Percentiles rank a stretch among this genome's conserved stretches.
Conservation (phyloP, 1,284 basidiomycete genomes). For the Puccinia horiana region DNA sequence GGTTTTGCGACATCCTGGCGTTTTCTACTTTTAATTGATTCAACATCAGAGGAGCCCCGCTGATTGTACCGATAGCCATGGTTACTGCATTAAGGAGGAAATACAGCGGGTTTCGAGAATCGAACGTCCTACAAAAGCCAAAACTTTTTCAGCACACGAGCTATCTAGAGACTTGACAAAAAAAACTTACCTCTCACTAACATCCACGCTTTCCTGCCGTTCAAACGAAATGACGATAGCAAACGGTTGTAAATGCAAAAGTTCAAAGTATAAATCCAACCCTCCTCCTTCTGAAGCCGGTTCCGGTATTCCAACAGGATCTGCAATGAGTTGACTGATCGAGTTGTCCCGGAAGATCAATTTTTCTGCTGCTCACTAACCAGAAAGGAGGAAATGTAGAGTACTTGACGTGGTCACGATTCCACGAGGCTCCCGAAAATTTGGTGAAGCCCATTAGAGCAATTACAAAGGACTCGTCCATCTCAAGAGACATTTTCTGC, state of each 20-base stretch:
- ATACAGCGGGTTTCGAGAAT: slow-evolving; percentile 85
- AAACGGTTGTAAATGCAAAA: slow-evolving; percentile 94
- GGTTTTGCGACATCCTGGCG: slow-evolving; percentile 80
- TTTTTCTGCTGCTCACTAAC: neutral
- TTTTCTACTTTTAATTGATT: slow-evolving; percentile 95
- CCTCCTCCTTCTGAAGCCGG: slow-evolving; percentile 68
- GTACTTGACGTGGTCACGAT: slow-evolving; percentile 63
- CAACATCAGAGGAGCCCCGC: slow-evolving; percentile 92
- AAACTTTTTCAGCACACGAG: neutral
- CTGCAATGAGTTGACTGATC: slow-evolving; percentile 72
- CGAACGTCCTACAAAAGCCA: slow-evolving; percentile 64
- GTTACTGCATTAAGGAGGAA: slow-evolving; percentile 91
- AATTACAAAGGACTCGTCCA: slow-evolving; percentile 95
- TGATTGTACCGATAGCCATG: slow-evolving; percentile 96
- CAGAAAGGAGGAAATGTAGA: neutral
- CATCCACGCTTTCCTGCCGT: slow-evolving; percentile 88
- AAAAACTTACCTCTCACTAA: slow-evolving; percentile 79
- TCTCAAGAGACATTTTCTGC: slow-evolving; percentile 91
- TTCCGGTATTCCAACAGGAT: slow-evolving; percentile 76
- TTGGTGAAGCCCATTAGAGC: slow-evolving; percentile 88
- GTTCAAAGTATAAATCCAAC: slow-evolving; percentile 89
- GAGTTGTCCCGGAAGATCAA: neutral
- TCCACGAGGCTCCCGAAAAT: slow-evolving; percentile 86
- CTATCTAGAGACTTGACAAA: neutral
- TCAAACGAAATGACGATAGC: slow-evolving; percentile 92